Conservation (phyloP, 768 basidiomycete species). For the Vararia minispora region DNA sequence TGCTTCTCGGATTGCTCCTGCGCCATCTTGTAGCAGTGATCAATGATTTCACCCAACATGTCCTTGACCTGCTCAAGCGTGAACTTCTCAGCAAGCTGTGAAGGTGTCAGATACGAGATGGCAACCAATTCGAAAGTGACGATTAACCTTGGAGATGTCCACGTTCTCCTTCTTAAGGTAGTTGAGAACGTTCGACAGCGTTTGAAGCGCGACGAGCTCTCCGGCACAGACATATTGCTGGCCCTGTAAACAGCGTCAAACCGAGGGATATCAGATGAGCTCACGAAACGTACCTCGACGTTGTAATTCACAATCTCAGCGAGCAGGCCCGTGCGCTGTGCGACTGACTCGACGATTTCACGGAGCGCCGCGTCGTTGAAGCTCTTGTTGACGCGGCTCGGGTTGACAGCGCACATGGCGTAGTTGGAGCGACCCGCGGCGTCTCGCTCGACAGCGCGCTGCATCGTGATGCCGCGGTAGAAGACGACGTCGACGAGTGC, state of each 20-base stretch:
- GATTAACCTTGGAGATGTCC: constrained; percentile 71
- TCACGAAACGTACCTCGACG: constrained; percentile 51
- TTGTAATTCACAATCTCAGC: constrained; percentile 99
- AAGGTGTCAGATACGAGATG: background rate
- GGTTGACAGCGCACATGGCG: constrained; percentile 99
- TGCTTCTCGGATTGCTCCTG: too few species aligned
- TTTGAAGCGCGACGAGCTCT: constrained; percentile 86
- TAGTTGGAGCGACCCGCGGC: constrained; percentile 88
- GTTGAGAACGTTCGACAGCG: constrained; percentile 93
- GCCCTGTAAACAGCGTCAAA: constrained; percentile 37
- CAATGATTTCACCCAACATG: constrained; percentile 88
- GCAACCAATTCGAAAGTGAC: background rate
- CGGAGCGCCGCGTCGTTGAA: constrained; percentile 95
- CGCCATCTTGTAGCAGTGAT: constrained; percentile 66
- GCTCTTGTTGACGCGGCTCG: constrained; percentile 84
- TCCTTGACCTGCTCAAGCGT: constrained; percentile 91
- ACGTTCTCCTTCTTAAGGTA: constrained; percentile 95
- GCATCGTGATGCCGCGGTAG: constrained; percentile 99
- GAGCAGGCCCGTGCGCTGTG: constrained; percentile 61
- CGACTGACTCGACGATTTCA: constrained; percentile 91
- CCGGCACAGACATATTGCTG: constrained; percentile 99
- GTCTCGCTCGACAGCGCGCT: constrained; percentile 96
- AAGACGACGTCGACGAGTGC: constrained; percentile 97
- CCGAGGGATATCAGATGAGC: background rate
- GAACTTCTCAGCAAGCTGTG: constrained; percentile 80